A percentile compares a stretch with the other conserved stretches of the same genome.
Conservation (phyloP, 305 asterid genomes). For the Fraxinus baroniana region DNA sequence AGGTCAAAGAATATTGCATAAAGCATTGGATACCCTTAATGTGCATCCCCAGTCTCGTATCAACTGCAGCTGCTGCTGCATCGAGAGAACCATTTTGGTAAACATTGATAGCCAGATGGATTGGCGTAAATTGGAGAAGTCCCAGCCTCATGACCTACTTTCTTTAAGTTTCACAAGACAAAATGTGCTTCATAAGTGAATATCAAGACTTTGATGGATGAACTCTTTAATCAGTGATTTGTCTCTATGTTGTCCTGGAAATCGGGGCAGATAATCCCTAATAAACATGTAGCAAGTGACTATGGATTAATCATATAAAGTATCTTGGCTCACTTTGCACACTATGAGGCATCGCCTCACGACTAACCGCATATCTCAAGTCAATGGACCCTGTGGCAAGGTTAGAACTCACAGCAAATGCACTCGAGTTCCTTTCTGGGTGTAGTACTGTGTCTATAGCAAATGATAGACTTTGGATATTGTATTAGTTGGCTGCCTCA, state of each 20-base stretch:
- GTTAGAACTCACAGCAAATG: neutral
- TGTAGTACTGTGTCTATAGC: neutral
- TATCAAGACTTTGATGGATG: neutral
- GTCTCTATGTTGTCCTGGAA: neutral
- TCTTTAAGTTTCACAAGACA: neutral
- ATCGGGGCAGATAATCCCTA: neutral
- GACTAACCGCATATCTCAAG: neutral
- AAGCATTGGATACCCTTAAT: neutral
- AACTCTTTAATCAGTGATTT: neutral
- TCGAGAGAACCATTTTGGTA: neutral
- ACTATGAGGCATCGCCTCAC: neutral
- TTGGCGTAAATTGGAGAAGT: neutral
- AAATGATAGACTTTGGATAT: neutral
- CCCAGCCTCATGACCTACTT: neutral
- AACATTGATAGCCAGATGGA: neutral
- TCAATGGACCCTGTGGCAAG: neutral
- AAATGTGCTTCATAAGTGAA: neutral
- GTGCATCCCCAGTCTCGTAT: neutral
- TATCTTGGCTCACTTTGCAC: neutral
- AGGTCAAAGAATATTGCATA: neutral
- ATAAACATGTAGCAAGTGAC: neutral
- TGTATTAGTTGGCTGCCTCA: neutral
- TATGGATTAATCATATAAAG: neutral
- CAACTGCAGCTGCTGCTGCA: neutral
- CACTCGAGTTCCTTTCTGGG: neutral